Conservation (phyloP, 352 stramenopile species). For the Globisporangium iwayamae region DNA sequence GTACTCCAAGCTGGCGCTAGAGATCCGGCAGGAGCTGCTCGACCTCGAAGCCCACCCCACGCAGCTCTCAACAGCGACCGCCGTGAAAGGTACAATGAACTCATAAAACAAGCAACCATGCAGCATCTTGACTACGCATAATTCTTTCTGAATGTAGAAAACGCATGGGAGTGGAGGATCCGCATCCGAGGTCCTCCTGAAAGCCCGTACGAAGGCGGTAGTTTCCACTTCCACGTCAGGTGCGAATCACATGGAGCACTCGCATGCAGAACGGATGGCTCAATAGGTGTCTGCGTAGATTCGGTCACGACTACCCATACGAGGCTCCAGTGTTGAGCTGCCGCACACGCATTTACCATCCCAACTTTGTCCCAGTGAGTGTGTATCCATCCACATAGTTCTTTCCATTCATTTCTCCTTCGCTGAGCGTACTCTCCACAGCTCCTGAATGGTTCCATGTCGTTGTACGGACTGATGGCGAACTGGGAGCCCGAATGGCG, state of each 20-base stretch:
- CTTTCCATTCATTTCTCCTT: background rate
- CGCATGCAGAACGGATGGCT: background rate
- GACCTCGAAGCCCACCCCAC: background rate
- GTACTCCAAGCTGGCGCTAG: slow-evolving; percentile 54
- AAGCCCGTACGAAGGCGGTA: background rate
- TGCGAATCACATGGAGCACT: background rate
- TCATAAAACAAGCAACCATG: no score
- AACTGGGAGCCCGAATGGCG: background rate
- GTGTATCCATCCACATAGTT: background rate
- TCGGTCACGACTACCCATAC: background rate
- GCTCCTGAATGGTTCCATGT: background rate
- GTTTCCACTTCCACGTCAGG: background rate
- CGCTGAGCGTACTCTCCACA: background rate
- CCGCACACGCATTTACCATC: background rate
- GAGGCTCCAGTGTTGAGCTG: background rate
- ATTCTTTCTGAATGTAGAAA: background rate
- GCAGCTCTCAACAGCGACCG: background rate
- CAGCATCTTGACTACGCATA: no score
- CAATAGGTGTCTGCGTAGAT: background rate
- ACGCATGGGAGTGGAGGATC: background rate
- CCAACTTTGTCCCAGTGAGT: background rate
- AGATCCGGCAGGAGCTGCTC: background rate
- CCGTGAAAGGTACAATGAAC: background rate
- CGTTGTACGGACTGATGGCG: background rate
- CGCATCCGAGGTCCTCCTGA: background rate